Evolutionary conservation across 208 protist genomes (phyloP), one percentile per base, ranked within the genome.

Genomic region (Trypanosoma mega): DNA sequence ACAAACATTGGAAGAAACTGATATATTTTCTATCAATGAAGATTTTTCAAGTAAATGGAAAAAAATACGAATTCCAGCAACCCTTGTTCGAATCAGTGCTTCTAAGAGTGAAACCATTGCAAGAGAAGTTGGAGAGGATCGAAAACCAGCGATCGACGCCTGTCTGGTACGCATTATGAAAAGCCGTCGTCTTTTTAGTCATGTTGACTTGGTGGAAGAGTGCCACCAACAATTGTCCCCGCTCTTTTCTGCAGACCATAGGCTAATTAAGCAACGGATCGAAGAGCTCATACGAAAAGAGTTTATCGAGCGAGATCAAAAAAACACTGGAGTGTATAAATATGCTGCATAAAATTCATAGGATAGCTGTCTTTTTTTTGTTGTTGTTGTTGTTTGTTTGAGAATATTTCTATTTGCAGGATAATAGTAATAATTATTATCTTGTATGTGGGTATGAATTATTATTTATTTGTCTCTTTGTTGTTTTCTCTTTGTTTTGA

Each of bases 81-180:
- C 73, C 3, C 66, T 82, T 11, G 21, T 65, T 14, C 74, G 76
- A 36, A 61, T 85, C 23, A 78, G 57, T 56, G 41, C 77, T 27
- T 52, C 62, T 4, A 67, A 72, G 18, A 70, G 66, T 55, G 81
- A 85, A 29, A 50, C 51, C 9, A 61, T 85, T 21, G 57, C 71
- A n/a, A 72, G 77, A 56, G 71, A 90, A 39, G 76, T 84, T 7
- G 75, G 84, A 14, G 79, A 90, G 50, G 84, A 91, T 34, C 52
- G 86, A n/a, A 83, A 81, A 55, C 83, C 81, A 1, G 84, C 80
- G 11, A 71, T 96, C 43, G 87, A 94, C 37, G 85, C 82, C 6
- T 92, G 81, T 43, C 56, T 96, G 8, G 80, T 93, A 16, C 74
- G 82, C n/a, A 88, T 95, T 26, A 91, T 94, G 82, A 95, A 97